Conservation (phyloP, 208 protist species). For the Trypanosoma mega region DNA sequence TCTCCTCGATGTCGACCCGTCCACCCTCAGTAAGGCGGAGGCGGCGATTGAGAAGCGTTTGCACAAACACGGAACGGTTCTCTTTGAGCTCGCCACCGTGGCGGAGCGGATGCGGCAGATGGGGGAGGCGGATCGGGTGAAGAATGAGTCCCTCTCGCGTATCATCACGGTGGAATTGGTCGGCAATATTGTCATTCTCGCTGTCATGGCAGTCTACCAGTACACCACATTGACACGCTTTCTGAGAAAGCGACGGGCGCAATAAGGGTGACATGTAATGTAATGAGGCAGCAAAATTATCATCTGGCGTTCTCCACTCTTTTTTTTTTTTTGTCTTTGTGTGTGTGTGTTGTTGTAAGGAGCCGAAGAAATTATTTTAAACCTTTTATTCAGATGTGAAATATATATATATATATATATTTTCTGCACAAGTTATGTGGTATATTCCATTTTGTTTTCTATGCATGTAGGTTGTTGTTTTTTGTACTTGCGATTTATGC, state of each 20-base stretch:
- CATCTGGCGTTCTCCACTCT: too few species aligned
- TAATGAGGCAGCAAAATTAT: too few species aligned
- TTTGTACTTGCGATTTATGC: too few species aligned
- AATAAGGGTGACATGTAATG: not conserved
- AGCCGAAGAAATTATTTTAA: too few species aligned
- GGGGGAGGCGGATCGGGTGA: constrained; percentile 48
- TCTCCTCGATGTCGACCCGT: constrained; percentile 45
- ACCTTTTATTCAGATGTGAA: too few species aligned
- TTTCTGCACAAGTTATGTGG: too few species aligned
- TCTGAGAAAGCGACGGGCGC: constrained; percentile 20
- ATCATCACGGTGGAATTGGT: constrained; percentile 43
- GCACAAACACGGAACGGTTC: constrained; percentile 46
- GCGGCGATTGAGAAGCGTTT: constrained; percentile 50
- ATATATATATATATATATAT: too few species aligned
- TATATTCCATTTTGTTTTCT: too few species aligned
- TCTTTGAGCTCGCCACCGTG: constrained; percentile 48
- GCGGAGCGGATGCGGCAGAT: constrained; percentile 42
- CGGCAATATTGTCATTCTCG: constrained; percentile 52
- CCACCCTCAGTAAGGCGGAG: constrained; percentile 20
- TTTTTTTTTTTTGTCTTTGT: too few species aligned
- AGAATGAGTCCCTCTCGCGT: constrained; percentile 35
- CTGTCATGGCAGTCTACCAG: constrained; percentile 56
- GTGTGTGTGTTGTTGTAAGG: too few species aligned
- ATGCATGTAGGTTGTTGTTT: too few species aligned
- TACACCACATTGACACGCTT: constrained; percentile 56